phyloP scores from a whole-genome alignment of 257 asterid genomes.

The Primulina eburnea region DNA sequence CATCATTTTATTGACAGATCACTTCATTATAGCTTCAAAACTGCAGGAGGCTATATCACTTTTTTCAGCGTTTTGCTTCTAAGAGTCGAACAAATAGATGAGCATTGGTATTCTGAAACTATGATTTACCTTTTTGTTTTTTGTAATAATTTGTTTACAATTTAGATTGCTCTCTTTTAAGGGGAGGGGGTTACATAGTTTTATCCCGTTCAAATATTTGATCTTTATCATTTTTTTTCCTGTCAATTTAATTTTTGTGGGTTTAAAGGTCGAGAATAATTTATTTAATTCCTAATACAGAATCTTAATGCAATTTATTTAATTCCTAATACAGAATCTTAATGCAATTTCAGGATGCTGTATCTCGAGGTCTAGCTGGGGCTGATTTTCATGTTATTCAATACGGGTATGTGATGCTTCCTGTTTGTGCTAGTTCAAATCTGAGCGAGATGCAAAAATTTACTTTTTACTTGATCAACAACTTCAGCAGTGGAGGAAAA shows the following conservation, averaged over 20 bases:
- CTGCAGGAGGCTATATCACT: no score
- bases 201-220: background rate
- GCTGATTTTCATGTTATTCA: conserved; percentile 83
- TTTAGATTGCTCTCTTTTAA: background rate
- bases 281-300: conserved; percentile 18
- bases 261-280: conserved; percentile 15
- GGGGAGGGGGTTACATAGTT: background rate
- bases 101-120: conserved; percentile 11
- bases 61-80: no score
- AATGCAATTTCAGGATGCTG: conserved; percentile 74
- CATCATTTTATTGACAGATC: no score
- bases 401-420: conserved; percentile 66
- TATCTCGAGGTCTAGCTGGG: conserved; percentile 76
- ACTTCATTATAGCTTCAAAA: no score
- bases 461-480: background rate
- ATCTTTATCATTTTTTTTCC: background rate
- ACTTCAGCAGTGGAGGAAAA: background rate
- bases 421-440: conserved; percentile 16
- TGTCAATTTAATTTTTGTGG: background rate
- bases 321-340: conserved; percentile 22
- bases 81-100: background rate
- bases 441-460: conserved; percentile 13
- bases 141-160: background rate
- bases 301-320: conserved; percentile 24
- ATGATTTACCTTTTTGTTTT: background rate